Conservation (phyloP, 108 stramenopile genomes). For the Schizochytrium sp. region DNA sequence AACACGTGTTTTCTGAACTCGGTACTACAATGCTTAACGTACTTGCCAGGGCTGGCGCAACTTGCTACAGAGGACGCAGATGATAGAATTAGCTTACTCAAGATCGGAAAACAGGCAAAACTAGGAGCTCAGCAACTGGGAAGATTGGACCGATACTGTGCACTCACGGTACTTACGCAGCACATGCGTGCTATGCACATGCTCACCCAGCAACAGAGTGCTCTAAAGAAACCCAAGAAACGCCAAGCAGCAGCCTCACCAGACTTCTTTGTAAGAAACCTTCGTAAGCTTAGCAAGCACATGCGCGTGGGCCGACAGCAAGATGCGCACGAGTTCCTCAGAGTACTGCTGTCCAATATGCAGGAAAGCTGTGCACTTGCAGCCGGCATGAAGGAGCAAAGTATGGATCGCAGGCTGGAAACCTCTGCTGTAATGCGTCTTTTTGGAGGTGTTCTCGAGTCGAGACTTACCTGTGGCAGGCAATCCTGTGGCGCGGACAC, state of each 20-base stretch:
- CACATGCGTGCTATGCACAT: conserved; percentile 44
- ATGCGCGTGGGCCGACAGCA: conserved; percentile 93
- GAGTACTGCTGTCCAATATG: conserved; percentile 90
- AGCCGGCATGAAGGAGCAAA: conserved; percentile 64
- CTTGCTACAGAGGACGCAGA: conserved; percentile 63
- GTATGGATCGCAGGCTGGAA: conserved; percentile 81
- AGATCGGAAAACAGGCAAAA: not conserved
- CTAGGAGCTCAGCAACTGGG: not conserved
- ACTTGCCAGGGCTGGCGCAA: conserved; percentile 89
- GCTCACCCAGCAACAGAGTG: not conserved
- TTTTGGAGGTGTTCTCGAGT: conserved; percentile 92
- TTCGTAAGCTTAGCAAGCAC: conserved; percentile 82
- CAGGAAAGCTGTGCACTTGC: conserved; percentile 75
- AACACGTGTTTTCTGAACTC: conserved; percentile 97
- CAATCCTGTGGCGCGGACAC: conserved; percentile 83
- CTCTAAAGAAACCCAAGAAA: no score
- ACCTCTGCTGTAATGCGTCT: conserved; percentile 89
- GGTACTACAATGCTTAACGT: conserved; percentile 89
- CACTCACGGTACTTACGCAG: not conserved
- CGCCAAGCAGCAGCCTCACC: conserved; percentile 32
- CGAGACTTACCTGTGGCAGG: conserved; percentile 82
- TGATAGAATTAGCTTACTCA: not conserved
- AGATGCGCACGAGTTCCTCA: conserved; percentile 97
- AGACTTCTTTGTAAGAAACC: conserved; percentile 74
- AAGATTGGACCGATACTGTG: not conserved